Percentiles rank a stretch among this genome's conserved stretches.
These are phyloP conservation scores for Globisporangium paddicum DNA, from an alignment of 352 stramenopile species.

Conservation along the genomic window DNA sequence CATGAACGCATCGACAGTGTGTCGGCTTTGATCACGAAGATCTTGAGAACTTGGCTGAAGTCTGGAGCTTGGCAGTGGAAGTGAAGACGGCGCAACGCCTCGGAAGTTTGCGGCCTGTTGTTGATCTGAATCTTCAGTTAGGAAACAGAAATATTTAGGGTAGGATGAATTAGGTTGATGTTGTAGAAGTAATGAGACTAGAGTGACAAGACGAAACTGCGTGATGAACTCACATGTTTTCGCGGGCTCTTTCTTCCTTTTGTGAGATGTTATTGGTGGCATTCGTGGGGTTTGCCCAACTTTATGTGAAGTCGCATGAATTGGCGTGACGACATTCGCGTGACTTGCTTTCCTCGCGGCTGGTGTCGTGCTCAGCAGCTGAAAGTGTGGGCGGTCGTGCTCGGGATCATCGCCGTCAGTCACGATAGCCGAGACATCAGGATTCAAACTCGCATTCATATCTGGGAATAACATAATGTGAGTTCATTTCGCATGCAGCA, in stretches of 20 bases:
- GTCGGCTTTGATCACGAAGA: constrained; percentile 1
- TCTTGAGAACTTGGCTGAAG: neutral
- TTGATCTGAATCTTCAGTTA: constrained; percentile 8
- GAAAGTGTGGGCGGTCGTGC: constrained; percentile 1
- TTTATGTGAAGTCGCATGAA: neutral
- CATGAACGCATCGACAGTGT: constrained; percentile 26
- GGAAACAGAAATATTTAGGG: constrained; percentile 15
- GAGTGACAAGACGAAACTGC: constrained; percentile 3
- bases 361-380: constrained; percentile 9
- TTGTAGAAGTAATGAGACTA: constrained; percentile 17
- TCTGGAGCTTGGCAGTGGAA: neutral
- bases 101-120: constrained; percentile 4
- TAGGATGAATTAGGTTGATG: constrained; percentile 14
- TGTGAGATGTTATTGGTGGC: neutral
- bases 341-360: neutral
- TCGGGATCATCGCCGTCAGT: constrained; percentile 1
- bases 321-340: neutral
- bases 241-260: neutral
- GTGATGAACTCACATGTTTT: constrained; percentile 7
- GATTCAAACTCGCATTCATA: neutral
- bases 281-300: neutral
- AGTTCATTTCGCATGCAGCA: neutral
- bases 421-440: neutral
- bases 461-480: neutral
- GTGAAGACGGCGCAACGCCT: neutral